Conservation (phyloP, 768 basidiomycete species). For the Bullera alba region DNA sequence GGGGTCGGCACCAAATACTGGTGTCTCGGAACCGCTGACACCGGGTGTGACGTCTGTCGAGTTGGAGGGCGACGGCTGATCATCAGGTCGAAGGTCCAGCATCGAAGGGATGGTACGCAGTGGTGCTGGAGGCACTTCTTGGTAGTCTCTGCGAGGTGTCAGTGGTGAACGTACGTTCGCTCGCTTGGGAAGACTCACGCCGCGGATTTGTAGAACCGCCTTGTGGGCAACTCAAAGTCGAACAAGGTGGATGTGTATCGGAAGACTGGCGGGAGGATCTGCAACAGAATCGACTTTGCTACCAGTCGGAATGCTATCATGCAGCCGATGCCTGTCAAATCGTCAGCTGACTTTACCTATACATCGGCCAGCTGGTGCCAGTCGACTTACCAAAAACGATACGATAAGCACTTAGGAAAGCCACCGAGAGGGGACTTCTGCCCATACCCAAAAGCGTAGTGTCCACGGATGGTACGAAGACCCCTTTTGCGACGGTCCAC, state of each 20-base stretch:
- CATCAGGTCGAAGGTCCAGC: conserved; percentile 12
- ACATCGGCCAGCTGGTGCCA: background rate
- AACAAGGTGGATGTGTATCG: conserved; percentile 55
- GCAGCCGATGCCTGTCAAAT: conserved; percentile 58
- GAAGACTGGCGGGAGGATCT: conserved; percentile 75
- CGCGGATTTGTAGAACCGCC: conserved; percentile 83
- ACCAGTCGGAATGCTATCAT: conserved; percentile 85
- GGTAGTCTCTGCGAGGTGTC: conserved; percentile 53
- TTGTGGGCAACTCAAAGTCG: conserved; percentile 65
- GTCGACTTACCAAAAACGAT: conserved; percentile 20
- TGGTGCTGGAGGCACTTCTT: background rate
- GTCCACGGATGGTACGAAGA: background rate
- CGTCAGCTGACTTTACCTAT: background rate
- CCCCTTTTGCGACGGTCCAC: conserved; percentile 50
- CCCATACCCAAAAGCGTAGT: background rate
- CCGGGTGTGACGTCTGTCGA: conserved; percentile 1
- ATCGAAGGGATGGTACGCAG: conserved; percentile 16
- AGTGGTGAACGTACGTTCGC: background rate
- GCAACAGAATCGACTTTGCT: conserved; percentile 68
- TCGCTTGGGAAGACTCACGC: conserved; percentile 56
- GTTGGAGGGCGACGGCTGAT: background rate
- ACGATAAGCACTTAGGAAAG: conserved; percentile 6
- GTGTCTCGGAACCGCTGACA: background rate
- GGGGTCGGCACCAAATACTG: background rate
- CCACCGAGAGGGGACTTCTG: background rate